Conservation (phyloP, 768 basidiomycete genomes). For the Chiua virens region DNA sequence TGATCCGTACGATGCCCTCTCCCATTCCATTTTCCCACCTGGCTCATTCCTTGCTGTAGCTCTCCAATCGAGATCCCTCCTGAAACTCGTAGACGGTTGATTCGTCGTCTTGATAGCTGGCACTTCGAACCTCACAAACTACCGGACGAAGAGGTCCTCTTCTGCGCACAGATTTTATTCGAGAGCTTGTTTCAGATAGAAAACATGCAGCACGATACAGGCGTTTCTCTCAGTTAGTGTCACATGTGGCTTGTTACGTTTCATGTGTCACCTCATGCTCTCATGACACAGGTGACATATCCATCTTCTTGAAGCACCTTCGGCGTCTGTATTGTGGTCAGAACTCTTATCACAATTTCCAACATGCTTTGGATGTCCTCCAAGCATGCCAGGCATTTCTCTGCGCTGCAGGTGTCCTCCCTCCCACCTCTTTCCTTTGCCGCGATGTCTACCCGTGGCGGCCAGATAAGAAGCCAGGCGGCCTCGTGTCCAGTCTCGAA, state of each 20-base stretch:
- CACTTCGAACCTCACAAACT: conserved; percentile 87
- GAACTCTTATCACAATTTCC: conserved; percentile 97
- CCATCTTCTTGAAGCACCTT: conserved; percentile 81
- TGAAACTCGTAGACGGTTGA: conserved; percentile 59
- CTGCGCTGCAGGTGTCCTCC: conserved; percentile 74
- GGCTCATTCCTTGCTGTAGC: conserved; percentile 32
- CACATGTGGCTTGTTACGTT: conserved; percentile 17
- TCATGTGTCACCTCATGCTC: conserved; percentile 18
- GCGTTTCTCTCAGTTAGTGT: conserved; percentile 58
- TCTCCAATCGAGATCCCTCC: conserved; percentile 48
- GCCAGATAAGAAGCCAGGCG: conserved; percentile 38
- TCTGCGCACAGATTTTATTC: conserved; percentile 83
- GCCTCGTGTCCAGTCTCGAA: conserved; percentile 43
- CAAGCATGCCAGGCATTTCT: conserved; percentile 91
- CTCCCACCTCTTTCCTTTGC: conserved; percentile 63
- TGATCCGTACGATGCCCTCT: conserved; percentile 21
- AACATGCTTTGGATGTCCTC: conserved; percentile 94
- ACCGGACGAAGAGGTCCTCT: conserved; percentile 76
- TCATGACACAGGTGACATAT: conserved; percentile 60
- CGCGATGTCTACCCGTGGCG: conserved; percentile 36
- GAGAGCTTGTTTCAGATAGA: conserved; percentile 81
- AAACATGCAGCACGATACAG: conserved; percentile 61
- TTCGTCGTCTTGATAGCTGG: conserved; percentile 75
- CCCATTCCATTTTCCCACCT: neutral
- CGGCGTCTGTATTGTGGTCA: conserved; percentile 86